phyloP scores from a whole-genome alignment of 352 stramenopile species.

The Globisporangium sylvaticum region DNA sequence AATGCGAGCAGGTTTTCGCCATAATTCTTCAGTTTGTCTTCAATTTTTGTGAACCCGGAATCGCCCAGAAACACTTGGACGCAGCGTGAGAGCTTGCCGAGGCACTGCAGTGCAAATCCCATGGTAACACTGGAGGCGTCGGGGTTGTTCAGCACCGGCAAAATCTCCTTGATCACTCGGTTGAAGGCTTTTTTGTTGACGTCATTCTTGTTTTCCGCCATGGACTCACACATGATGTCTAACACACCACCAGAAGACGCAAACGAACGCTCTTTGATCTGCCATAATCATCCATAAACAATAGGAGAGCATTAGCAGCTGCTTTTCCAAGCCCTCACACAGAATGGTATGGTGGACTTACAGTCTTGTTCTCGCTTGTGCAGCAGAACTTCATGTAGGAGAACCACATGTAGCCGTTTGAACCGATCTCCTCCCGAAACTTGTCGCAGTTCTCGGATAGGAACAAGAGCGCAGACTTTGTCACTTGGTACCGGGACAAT shows the following conservation, averaged over 20 bases:
- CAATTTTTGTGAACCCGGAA: constrained; percentile 56
- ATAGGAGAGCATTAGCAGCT: not conserved
- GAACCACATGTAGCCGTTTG: constrained; percentile 52
- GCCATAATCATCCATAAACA: not conserved
- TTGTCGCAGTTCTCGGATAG: constrained; percentile 33
- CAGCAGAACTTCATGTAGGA: constrained; percentile 72
- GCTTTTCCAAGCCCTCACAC: not conserved
- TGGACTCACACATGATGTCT: constrained; percentile 30
- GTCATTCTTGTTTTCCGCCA: constrained; percentile 42
- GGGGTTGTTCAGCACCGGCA: constrained; percentile 56
- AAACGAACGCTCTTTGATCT: constrained; percentile 75
- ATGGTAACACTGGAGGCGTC: constrained; percentile 28
- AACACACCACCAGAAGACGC: constrained; percentile 43
- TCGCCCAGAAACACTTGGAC: constrained; percentile 51
- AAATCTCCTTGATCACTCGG: constrained; percentile 66
- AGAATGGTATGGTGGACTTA: constrained; percentile 16
- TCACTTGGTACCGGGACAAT: constrained; percentile 64
- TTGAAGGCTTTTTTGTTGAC: constrained; percentile 63
- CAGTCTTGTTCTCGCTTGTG: constrained; percentile 66
- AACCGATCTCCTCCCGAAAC: constrained; percentile 52
- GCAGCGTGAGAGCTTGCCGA: constrained; percentile 41
- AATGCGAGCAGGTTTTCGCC: constrained; percentile 67
- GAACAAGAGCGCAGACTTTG: constrained; percentile 55
- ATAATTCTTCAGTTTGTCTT: constrained; percentile 60
- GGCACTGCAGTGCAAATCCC: constrained; percentile 51